Conservation (phyloP, 2,329 filamentous ascomycete species). For the Fonsecaea erecta region DNA sequence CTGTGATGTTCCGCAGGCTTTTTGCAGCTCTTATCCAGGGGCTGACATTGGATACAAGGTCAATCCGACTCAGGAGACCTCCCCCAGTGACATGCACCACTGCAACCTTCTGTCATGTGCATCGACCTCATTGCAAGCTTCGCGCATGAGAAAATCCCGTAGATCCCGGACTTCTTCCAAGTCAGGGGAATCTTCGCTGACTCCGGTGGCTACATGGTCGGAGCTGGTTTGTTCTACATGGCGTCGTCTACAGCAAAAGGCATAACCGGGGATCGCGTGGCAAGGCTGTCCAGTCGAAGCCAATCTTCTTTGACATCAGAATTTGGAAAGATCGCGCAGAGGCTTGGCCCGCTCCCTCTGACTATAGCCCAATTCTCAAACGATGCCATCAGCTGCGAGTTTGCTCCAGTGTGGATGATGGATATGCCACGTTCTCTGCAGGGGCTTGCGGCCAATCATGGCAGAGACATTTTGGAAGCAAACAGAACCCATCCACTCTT, state of each 20-base stretch:
- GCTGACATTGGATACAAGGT: slow-evolving; percentile 23
- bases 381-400: slow-evolving; percentile 16
- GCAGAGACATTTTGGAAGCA: slow-evolving; percentile 20
- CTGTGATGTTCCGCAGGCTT: slow-evolving; percentile 32
- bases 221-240: background rate
- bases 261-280: background rate
- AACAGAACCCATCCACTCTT: slow-evolving; percentile 23
- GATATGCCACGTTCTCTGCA: slow-evolving; percentile 27
- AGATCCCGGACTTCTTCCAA: background rate
- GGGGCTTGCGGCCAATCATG: slow-evolving; percentile 25
- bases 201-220: background rate
- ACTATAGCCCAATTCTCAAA: background rate
- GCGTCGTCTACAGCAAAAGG: background rate
- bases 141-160: slow-evolving; percentile 18
- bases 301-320: background rate
- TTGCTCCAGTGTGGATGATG: slow-evolving; percentile 22
- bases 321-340: slow-evolving; percentile 15
- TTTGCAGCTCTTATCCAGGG: slow-evolving; percentile 30
- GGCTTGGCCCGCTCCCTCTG: background rate
- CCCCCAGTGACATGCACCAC: slow-evolving; percentile 12
- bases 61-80: slow-evolving; percentile 14
- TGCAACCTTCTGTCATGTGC: slow-evolving; percentile 29
- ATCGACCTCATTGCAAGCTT: slow-evolving; percentile 17
- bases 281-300: slow-evolving; percentile 5
- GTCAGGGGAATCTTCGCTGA: background rate